Percentiles rank a stretch among this genome's conserved stretches.
These are phyloP conservation scores for Jaminaea rosea DNA, from an alignment of 1,284 basidiomycete species.

Conservation along the genomic window DNA sequence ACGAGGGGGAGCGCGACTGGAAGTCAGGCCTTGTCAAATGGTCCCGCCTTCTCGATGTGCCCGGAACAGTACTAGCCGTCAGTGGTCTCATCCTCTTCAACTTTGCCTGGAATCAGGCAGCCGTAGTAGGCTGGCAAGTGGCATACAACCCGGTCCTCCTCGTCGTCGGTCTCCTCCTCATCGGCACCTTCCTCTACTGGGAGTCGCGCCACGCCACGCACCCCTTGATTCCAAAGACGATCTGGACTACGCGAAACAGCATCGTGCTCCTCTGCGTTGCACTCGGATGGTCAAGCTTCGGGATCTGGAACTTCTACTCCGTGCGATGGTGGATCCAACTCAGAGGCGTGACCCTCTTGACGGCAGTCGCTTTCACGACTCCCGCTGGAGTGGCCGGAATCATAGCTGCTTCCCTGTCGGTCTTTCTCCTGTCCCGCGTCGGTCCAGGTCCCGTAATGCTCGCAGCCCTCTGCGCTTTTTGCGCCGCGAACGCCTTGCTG, in stretches of 20 bases:
- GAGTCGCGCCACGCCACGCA: slow-evolving; percentile 11
- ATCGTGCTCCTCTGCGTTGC: slow-evolving; percentile 17
- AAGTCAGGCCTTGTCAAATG: no score
- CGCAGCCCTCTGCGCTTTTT: slow-evolving; percentile 20
- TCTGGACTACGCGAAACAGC: slow-evolving; percentile 14
- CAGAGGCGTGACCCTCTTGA: slow-evolving; percentile 10
- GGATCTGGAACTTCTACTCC: slow-evolving; percentile 23
- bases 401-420: slow-evolving; percentile 20
- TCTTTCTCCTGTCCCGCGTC: slow-evolving; percentile 13
- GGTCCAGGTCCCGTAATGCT: slow-evolving; percentile 21
- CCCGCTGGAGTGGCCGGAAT: slow-evolving; percentile 17
- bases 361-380: slow-evolving; percentile 11
- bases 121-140: slow-evolving; percentile 27
- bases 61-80: slow-evolving; percentile 24
- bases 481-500: slow-evolving; percentile 18
- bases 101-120: slow-evolving; percentile 31
- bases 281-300: slow-evolving; percentile 26
- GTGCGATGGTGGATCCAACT: slow-evolving; percentile 6
- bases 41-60: slow-evolving; percentile 15
- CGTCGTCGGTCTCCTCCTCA: slow-evolving; percentile 22
- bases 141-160: slow-evolving; percentile 25
- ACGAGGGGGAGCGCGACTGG: neutral
- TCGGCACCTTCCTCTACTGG: slow-evolving; percentile 15
- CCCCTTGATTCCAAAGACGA: slow-evolving; percentile 23
- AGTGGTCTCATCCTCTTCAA: slow-evolving; percentile 26